Evolutionary conservation across 306 rosid genomes (phyloP).

Genomic region (Sechiopsis laciniata): DNA sequence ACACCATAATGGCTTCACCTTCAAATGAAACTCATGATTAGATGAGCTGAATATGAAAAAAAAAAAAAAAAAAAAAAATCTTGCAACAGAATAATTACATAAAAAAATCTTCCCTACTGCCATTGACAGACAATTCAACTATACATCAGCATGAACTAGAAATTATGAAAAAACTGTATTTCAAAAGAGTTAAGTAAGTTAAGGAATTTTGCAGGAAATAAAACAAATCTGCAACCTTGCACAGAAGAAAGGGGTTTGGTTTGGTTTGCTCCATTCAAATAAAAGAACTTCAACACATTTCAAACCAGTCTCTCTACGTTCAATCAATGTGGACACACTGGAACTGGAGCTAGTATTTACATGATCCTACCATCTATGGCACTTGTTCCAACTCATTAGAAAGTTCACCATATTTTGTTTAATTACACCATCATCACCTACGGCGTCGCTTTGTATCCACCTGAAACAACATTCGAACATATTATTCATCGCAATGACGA

Average conservation of each 20-base stretch:
- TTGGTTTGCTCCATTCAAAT: neutral
- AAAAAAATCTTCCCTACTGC: neutral
- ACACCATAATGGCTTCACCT: no score
- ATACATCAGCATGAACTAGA: conserved; percentile 16
- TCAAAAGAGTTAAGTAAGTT: neutral
- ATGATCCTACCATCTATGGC: conserved; percentile 9
- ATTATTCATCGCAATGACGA: neutral
- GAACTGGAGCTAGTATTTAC: conserved; percentile 15
- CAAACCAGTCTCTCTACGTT: conserved; percentile 20
- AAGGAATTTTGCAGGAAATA: conserved; percentile 14
- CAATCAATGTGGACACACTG: conserved; percentile 11
- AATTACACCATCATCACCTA: conserved; percentile 34
- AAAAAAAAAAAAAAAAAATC: no score
- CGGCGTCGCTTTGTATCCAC: conserved; percentile 94
- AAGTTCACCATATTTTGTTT: conserved; percentile 11
- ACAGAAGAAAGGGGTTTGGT: conserved; percentile 1
- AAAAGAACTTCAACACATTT: conserved; percentile 4
- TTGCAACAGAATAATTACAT: conserved; percentile 19
- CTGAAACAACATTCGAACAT: conserved; percentile 36
- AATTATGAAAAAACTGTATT: neutral
- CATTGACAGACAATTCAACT: neutral
- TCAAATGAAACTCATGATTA: no score
- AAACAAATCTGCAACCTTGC: neutral
- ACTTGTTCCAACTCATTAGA: conserved; percentile 18
- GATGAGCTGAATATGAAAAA: neutral